phyloP scores from a whole-genome alignment of 2,329 filamentous ascomycete species.

The Colletotrichum sp. region DNA sequence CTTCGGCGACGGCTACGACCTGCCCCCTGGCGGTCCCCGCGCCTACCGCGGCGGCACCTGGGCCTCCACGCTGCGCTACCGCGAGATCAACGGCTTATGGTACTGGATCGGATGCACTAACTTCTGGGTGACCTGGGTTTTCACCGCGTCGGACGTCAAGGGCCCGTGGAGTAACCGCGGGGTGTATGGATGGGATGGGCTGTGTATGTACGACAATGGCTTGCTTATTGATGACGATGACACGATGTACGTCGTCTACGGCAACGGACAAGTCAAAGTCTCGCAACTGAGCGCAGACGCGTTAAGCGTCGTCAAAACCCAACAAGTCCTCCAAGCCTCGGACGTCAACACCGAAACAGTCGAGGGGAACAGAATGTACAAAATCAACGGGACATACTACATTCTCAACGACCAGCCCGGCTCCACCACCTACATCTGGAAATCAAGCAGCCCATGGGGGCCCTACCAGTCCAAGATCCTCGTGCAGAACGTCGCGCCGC shows the following conservation, averaged over 20 bases:
- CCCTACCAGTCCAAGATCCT: constrained; percentile 54
- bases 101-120: constrained; percentile 65
- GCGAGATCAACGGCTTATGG: constrained; percentile 49
- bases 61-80: constrained; percentile 59
- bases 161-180: constrained; percentile 46
- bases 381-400: constrained; percentile 60
- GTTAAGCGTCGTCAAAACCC: constrained; percentile 44
- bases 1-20: constrained; percentile 53
- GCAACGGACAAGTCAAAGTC: constrained; percentile 50
- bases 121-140: constrained; percentile 55
- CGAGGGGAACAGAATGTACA: constrained; percentile 62
- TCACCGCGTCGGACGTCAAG: constrained; percentile 44
- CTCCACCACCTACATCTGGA: constrained; percentile 51
- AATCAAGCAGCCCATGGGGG: constrained; percentile 53
- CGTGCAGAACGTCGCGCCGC: constrained; percentile 43
- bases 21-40: constrained; percentile 37
- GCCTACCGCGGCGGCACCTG: constrained; percentile 60
- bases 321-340: constrained; percentile 46
- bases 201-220: constrained; percentile 63
- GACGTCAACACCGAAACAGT: constrained; percentile 38
- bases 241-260: constrained; percentile 62
- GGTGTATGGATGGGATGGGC: constrained; percentile 33
- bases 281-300: constrained; percentile 56
- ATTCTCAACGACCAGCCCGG: constrained; percentile 54
- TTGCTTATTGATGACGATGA: constrained; percentile 64